Percentiles rank a stretch among this genome's conserved stretches.
Conservation (phyloP, 2,329 filamentous ascomycete species). For the Paecilomyces niveus region DNA sequence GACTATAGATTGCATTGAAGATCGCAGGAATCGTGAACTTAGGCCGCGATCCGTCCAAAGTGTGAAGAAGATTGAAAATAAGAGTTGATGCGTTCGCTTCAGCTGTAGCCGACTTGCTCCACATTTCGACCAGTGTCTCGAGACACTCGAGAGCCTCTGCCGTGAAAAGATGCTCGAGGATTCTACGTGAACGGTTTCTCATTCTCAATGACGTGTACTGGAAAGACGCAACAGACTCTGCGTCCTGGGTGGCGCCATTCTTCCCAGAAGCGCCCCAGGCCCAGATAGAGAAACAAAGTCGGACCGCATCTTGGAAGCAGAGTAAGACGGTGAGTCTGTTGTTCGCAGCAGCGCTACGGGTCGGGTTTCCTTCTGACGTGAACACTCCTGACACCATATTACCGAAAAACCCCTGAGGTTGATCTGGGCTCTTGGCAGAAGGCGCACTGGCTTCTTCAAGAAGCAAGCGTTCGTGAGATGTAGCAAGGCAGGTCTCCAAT, state of each 20-base stretch:
- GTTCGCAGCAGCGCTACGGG: constrained; percentile 81
- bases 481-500: constrained; percentile 81
- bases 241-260: constrained; percentile 47
- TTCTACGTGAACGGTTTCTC: constrained; percentile 77
- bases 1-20: constrained; percentile 93
- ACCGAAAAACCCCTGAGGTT: constrained; percentile 81
- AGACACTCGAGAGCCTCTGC: constrained; percentile 90
- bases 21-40: constrained; percentile 88
- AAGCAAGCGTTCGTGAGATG: constrained; percentile 74
- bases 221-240: constrained; percentile 70
- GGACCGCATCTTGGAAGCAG: constrained; percentile 93
- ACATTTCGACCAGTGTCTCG: constrained; percentile 82
- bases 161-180: constrained; percentile 87
- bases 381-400: constrained; percentile 93
- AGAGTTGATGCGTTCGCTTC: constrained; percentile 49
- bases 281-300: constrained; percentile 91
- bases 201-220: constrained; percentile 84
- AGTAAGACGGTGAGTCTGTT: constrained; percentile 86
- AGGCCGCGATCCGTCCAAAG: constrained; percentile 82
- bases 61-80: constrained; percentile 80
- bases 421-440: constrained; percentile 69
- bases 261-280: constrained; percentile 67
- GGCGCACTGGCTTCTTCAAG: constrained; percentile 65
- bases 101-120: constrained; percentile 52
- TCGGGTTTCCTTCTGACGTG: constrained; percentile 65